These are phyloP conservation scores for Ilyonectria robusta DNA, from an alignment of 2,329 filamentous ascomycete species.

Conservation along the genomic window DNA sequence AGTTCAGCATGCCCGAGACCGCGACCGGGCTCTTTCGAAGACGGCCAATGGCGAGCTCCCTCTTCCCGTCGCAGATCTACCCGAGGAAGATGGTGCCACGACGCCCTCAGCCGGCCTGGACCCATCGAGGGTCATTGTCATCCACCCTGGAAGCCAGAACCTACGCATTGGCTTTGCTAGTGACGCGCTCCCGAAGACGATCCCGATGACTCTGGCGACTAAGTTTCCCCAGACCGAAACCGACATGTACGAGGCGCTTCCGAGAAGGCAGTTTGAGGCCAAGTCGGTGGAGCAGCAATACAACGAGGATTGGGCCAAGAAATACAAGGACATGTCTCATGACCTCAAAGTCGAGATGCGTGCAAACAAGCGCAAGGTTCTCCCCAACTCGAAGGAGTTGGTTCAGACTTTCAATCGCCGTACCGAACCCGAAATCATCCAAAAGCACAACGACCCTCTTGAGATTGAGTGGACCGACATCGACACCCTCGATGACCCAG, in stretches of 20 bases:
- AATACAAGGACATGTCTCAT: slow-evolving; percentile 85
- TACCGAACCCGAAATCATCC: slow-evolving; percentile 86
- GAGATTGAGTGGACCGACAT: slow-evolving; percentile 97
- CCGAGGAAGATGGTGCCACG: slow-evolving; percentile 69
- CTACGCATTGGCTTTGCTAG: slow-evolving; percentile 95
- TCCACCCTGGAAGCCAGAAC: slow-evolving; percentile 96
- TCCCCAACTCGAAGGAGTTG: slow-evolving; percentile 97
- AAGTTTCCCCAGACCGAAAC: slow-evolving; percentile 85
- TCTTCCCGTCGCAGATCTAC: slow-evolving; percentile 71
- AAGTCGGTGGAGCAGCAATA: slow-evolving; percentile 83
- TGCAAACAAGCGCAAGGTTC: slow-evolving; percentile 91
- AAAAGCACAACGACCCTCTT: slow-evolving; percentile 93
- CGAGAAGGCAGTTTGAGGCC: slow-evolving; percentile 76
- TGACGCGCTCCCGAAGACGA: slow-evolving; percentile 92
- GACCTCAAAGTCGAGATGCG: slow-evolving; percentile 94
- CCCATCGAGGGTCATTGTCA: slow-evolving; percentile 92
- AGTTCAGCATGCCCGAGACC: slow-evolving; percentile 88
- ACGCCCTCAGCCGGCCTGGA: slow-evolving; percentile 74
- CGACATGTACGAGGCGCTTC: slow-evolving; percentile 85
- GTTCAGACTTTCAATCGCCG: slow-evolving; percentile 95
- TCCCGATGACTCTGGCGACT: slow-evolving; percentile 92
- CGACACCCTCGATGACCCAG: slow-evolving; percentile 74
- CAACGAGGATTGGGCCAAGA: slow-evolving; percentile 83
- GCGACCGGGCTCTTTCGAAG: slow-evolving; percentile 86
- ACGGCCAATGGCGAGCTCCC: slow-evolving; percentile 77